Conservation (phyloP, 2,329 filamentous ascomycete genomes). For the Hypoxylon sp. region DNA sequence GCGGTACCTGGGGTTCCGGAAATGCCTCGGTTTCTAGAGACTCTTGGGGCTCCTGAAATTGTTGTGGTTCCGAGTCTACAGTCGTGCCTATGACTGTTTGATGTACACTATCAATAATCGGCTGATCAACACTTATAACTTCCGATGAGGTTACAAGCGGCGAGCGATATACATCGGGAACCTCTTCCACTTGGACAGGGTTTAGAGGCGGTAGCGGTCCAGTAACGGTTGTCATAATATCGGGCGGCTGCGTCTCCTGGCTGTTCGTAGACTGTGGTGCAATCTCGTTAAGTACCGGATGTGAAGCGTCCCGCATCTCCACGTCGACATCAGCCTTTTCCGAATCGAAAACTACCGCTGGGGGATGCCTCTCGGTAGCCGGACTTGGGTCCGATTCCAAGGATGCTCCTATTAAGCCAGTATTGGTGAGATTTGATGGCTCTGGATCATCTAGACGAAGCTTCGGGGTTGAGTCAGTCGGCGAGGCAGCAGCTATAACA, state of each 20-base stretch:
- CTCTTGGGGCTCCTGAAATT: neutral
- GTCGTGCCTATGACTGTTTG: neutral
- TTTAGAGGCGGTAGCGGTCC: neutral
- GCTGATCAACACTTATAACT: slow-evolving; percentile 4
- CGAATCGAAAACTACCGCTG: neutral
- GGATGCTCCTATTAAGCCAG: neutral
- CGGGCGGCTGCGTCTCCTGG: slow-evolving; percentile 6
- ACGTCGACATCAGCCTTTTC: slow-evolving; percentile 20
- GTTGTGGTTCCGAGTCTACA: slow-evolving; percentile 4
- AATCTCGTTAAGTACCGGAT: slow-evolving; percentile 1
- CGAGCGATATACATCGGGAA: slow-evolving; percentile 4
- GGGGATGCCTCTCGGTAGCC: slow-evolving; percentile 10
- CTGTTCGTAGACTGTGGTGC: neutral
- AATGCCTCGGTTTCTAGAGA: too few species aligned
- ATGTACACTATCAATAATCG: slow-evolving; percentile 2
- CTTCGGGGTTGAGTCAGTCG: slow-evolving; percentile 53
- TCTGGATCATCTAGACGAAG: slow-evolving; percentile 29
- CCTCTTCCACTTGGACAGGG: slow-evolving; percentile 10
- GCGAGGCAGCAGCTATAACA: slow-evolving; percentile 59
- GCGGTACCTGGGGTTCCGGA: slow-evolving; percentile 1
- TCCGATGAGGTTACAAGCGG: slow-evolving; percentile 1
- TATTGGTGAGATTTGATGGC: neutral
- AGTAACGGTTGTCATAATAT: neutral
- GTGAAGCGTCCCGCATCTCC: slow-evolving; percentile 32
- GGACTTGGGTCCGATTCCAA: slow-evolving; percentile 26